Percentiles rank a stretch among this genome's conserved stretches.
Conservation (phyloP, 163 green algal genomes). For the Volvox carteri region DNA sequence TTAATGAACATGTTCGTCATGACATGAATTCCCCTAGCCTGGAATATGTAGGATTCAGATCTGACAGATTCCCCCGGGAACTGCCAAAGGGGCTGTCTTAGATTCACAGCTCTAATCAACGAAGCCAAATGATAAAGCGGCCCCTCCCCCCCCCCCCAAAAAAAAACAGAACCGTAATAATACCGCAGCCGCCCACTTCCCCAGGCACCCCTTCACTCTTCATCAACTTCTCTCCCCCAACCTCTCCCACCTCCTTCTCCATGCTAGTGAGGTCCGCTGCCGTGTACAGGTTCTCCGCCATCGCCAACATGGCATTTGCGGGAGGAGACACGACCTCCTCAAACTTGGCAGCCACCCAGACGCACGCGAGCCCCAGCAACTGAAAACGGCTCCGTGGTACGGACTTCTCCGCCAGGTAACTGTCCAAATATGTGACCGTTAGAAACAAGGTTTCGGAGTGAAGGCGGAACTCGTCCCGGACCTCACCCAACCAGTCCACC, state of each 20-base stretch:
- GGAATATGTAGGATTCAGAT: no score
- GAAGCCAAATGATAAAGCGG: no score
- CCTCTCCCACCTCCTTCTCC: conserved; percentile 79
- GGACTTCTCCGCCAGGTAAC: conserved; percentile 48
- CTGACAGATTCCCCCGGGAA: no score
- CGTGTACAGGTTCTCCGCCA: conserved; percentile 96
- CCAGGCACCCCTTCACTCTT: no score
- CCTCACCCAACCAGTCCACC: conserved; percentile 84
- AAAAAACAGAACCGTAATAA: no score
- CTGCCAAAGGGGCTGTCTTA: no score
- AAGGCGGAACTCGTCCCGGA: conserved; percentile 80
- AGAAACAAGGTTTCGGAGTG: conserved; percentile 78
- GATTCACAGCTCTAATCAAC: no score
- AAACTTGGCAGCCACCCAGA: conserved; percentile 88
- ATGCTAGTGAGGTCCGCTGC: conserved; percentile 72
- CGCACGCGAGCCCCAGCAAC: conserved; percentile 86
- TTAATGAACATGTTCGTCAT: no score
- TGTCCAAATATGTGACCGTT: conserved; percentile 77
- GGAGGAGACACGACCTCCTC: conserved; percentile 93
- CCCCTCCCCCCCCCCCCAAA: no score
- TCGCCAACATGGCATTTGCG: conserved; percentile 71
- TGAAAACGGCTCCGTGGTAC: conserved; percentile 66
- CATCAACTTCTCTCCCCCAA: no score
- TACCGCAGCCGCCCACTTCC: no score
- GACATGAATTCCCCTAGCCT: no score